phyloP scores from a whole-genome alignment of 2,329 filamentous ascomycete species.

The Fusarium palustre region DNA sequence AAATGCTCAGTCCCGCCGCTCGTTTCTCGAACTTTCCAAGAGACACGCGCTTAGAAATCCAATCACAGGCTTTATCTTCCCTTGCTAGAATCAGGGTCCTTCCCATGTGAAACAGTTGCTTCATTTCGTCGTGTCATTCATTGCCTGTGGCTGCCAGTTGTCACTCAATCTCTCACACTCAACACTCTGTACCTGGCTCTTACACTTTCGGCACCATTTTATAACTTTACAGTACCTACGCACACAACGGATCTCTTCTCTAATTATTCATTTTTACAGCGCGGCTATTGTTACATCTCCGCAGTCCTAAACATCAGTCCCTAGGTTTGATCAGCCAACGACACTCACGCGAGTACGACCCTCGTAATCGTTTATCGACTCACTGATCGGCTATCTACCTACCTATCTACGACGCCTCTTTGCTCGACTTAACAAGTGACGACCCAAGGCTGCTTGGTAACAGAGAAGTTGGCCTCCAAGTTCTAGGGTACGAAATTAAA shows the following conservation, averaged over 20 bases:
- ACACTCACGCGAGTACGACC: not conserved
- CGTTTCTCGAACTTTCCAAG: conserved; percentile 47
- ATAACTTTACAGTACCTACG: no score
- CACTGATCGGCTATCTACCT: not conserved
- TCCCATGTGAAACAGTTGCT: conserved; percentile 5
- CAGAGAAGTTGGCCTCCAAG: no score
- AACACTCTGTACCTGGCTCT: no score
- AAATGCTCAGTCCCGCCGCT: not conserved
- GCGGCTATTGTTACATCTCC: not conserved
- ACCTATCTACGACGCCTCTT: not conserved
- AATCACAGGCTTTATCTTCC: conserved; percentile 32
- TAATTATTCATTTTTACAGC: not conserved
- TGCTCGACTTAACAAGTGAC: no score
- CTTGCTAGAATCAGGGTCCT: conserved; percentile 12
- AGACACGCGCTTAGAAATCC: conserved; percentile 48
- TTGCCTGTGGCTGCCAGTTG: conserved; percentile 1
- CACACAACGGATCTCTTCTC: not conserved
- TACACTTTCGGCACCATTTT: no score
- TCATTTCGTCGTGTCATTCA: conserved; percentile 4
- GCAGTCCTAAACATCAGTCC: not conserved
- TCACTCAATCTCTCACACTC: not conserved
- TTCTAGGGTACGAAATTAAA: no score
- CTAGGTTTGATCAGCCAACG: not conserved
- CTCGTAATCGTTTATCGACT: not conserved
- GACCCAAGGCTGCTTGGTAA: no score